These are phyloP conservation scores for Hypoxylon fragiforme DNA, from an alignment of 495 filamentous ascomycete species.

Conservation along the genomic window DNA sequence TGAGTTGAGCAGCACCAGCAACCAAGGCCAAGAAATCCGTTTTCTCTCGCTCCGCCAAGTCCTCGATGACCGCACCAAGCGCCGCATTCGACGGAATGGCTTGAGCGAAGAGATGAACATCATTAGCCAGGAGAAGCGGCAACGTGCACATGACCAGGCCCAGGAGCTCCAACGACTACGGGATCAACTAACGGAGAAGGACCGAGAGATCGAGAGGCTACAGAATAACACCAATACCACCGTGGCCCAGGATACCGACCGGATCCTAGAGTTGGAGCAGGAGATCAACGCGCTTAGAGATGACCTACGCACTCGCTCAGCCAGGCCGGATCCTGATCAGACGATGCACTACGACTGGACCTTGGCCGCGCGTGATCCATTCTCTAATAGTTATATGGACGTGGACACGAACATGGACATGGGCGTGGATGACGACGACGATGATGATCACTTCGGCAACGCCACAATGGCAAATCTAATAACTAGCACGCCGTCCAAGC, in stretches of 20 bases:
- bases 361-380: conserved; percentile 47
- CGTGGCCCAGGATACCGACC: conserved; percentile 41
- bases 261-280: conserved; percentile 47
- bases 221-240: conserved; percentile 59
- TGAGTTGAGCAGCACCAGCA: conserved; percentile 38
- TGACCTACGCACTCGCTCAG: conserved; percentile 35
- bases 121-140: conserved; percentile 61
- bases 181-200: conserved; percentile 54
- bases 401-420: conserved; percentile 37
- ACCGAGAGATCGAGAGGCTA: conserved; percentile 53
- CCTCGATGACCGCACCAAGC: conserved; percentile 69
- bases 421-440: not conserved
- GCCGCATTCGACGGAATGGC: conserved; percentile 69
- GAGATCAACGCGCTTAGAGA: conserved; percentile 43
- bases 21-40: conserved; percentile 37
- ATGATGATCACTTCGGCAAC: conserved; percentile 43
- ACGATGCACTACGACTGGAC: conserved; percentile 47
- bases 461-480: conserved; percentile 43
- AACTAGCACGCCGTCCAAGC: conserved; percentile 48
- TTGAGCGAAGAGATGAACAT: conserved; percentile 75
- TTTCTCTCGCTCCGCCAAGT: conserved; percentile 72
- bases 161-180: conserved; percentile 54
- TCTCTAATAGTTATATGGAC: conserved; percentile 46
- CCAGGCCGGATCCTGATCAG: conserved; percentile 29
- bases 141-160: conserved; percentile 41